A percentile compares a stretch with the other conserved stretches of the same genome.
Evolutionary conservation across 108 stramenopile genomes (phyloP).

Genomic region (Skeletonema grethae): DNA sequence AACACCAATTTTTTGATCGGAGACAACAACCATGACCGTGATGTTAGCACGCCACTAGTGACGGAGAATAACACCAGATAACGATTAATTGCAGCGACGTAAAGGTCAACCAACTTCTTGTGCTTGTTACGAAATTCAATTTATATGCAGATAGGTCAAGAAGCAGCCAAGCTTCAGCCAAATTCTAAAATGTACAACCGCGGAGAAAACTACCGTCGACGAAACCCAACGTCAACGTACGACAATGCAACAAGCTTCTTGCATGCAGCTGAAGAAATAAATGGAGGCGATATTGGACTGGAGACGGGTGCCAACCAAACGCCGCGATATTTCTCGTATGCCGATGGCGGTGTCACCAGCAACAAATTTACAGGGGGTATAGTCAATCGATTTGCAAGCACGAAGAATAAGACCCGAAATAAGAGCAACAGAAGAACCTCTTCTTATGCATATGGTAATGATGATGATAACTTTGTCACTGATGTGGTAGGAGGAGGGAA

Average conservation of each 20-base stretch:
- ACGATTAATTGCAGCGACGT: no score
- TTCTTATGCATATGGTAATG: slow-evolving; percentile 1
- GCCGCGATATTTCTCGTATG: neutral
- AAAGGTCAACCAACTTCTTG: no score
- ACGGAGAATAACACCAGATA: neutral
- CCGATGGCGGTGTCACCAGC: neutral
- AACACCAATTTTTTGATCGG: no score
- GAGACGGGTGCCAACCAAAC: neutral
- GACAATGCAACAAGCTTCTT: slow-evolving; percentile 1
- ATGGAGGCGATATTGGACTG: neutral
- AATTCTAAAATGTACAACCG: neutral
- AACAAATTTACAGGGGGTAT: neutral
- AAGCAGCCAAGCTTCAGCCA: no score
- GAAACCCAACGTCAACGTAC: slow-evolving; percentile 4
- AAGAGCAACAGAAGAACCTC: neutral
- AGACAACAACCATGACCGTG: no score
- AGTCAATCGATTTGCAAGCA: slow-evolving; percentile 1
- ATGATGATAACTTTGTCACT: neutral
- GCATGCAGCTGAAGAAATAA: slow-evolving; percentile 1
- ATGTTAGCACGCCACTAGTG: neutral
- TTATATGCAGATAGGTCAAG: no score
- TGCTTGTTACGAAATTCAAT: no score
- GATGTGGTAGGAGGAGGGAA: neutral
- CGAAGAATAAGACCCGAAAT: neutral
- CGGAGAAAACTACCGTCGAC: neutral